A percentile compares a stretch with the other conserved stretches of the same genome.
phyloP scores from a whole-genome alignment of 2,329 filamentous ascomycete species.

The Dichotomopilus funicola region DNA sequence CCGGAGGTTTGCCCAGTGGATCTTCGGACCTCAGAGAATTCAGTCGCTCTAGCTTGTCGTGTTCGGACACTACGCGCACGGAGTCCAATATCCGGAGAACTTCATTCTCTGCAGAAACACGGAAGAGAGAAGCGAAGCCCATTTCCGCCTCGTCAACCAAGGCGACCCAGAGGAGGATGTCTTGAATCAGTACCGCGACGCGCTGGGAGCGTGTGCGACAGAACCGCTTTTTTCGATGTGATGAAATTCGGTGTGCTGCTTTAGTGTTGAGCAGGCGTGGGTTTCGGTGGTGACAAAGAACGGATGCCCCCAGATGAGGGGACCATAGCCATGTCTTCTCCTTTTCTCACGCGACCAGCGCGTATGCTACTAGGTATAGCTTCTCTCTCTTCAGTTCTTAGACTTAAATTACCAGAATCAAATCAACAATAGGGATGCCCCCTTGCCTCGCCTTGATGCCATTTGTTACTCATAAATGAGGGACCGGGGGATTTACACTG shows the following conservation, averaged over 20 bases:
- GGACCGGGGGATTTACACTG: no score
- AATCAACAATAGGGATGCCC: neutral
- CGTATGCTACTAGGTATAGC: no score
- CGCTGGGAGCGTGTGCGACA: neutral
- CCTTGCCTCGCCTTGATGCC: neutral
- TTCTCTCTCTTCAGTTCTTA: no score
- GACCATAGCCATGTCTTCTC: neutral
- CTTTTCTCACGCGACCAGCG: no score
- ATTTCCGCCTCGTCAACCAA: neutral
- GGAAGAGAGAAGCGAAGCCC: neutral
- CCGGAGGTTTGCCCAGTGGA: neutral
- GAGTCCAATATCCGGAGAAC: neutral
- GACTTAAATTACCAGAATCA: neutral
- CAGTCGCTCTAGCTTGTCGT: neutral
- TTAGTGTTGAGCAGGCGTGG: no score
- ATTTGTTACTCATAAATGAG: neutral
- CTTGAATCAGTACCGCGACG: neutral
- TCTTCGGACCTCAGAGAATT: neutral
- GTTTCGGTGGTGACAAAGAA: neutral
- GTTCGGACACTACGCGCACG: neutral
- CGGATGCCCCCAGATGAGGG: neutral
- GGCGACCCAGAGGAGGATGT: neutral
- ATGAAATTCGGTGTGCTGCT: no score
- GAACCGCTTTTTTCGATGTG: neutral
- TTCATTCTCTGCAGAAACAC: neutral